Conservation (phyloP, 345 rosid species). For the Eucalyptus cladocalyx region DNA sequence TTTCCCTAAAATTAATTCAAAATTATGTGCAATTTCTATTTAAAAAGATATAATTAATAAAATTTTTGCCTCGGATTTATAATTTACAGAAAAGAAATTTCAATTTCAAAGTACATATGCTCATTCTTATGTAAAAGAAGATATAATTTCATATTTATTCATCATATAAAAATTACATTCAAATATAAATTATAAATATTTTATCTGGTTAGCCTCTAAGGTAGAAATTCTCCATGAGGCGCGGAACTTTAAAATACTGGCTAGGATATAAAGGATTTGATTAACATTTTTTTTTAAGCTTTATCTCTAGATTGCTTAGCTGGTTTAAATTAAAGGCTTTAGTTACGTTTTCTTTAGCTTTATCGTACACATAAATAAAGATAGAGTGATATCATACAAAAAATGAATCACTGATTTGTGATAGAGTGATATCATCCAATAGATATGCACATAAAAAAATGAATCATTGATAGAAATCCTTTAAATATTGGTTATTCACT, state of each 20-base stretch:
- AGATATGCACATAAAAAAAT: background rate
- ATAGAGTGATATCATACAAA: background rate
- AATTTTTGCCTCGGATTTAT: background rate
- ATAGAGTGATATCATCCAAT: background rate
- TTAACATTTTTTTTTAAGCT: background rate
- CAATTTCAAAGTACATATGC: background rate
- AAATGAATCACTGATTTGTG: background rate
- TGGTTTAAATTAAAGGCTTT: background rate
- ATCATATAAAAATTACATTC: background rate
- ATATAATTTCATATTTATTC: background rate
- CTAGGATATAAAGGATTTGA: background rate
- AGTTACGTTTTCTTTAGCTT: no score
- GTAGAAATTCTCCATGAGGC: background rate
- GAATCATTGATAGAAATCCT: background rate
- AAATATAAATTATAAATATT: background rate
- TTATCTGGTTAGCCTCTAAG: background rate
- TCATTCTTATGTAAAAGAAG: background rate
- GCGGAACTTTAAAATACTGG: background rate
- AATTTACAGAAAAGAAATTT: background rate
- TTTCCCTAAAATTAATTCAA: background rate
- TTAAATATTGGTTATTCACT: background rate
- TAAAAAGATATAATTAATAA: background rate
- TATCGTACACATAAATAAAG: background rate
- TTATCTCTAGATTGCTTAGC: background rate
- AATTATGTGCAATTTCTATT: background rate